Conservation (phyloP, 106 monocot species). For the Hemerocallis citrina region DNA sequence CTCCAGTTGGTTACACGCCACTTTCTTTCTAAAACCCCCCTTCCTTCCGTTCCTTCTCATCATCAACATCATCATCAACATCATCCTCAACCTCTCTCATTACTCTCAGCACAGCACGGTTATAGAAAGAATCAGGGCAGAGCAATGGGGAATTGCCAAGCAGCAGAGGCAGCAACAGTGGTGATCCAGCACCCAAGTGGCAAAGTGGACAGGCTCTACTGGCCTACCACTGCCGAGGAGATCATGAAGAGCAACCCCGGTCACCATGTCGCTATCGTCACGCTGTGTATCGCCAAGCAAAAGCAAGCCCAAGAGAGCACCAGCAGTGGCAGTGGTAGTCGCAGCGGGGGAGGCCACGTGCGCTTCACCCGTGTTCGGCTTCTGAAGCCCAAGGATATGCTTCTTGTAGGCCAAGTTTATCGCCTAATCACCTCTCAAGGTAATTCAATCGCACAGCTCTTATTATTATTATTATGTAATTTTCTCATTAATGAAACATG, state of each 20-base stretch:
- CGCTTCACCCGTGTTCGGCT: conserved; percentile 39
- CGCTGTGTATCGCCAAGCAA: conserved; percentile 15
- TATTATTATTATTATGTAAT: neutral
- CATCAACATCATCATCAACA: neutral
- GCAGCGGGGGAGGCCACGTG: neutral
- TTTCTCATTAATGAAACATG: neutral
- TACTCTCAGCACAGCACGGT: too few species aligned
- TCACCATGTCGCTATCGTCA: conserved; percentile 47
- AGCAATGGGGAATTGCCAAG: conserved; percentile 63
- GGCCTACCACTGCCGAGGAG: conserved; percentile 45
- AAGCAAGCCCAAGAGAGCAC: neutral
- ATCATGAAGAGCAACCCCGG: conserved; percentile 61
- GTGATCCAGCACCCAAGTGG: conserved; percentile 53
- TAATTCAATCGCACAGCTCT: neutral
- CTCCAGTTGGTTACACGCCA: too few species aligned
- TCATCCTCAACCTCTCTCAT: neutral
- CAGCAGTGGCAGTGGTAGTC: neutral
- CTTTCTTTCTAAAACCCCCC: too few species aligned
- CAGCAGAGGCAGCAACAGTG: conserved; percentile 38
- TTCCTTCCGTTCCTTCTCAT: too few species aligned
- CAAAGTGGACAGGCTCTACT: conserved; percentile 41
- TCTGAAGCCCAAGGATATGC: conserved; percentile 40
- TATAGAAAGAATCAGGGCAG: conserved; percentile 1
- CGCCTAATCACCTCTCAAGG: conserved; percentile 57
- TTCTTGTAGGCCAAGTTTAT: conserved; percentile 47